A percentile compares a stretch with the other conserved stretches of the same genome.
These are phyloP conservation scores for Lycium ferocissimum DNA, from an alignment of 257 asterid species.

Conservation along the genomic window DNA sequence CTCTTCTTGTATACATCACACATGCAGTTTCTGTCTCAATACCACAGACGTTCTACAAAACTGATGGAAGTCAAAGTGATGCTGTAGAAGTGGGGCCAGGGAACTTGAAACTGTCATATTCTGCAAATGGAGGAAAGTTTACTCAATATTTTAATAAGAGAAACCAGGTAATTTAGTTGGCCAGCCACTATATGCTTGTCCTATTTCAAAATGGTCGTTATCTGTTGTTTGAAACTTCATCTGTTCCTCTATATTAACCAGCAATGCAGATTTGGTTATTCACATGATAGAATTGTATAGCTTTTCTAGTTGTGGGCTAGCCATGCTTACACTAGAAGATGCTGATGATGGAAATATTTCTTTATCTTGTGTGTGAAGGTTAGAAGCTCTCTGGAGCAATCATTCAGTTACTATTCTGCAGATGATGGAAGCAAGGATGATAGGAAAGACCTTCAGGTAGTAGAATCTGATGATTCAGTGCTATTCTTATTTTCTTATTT, in stretches of 20 bases:
- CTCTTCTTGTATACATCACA: constrained; percentile 31
- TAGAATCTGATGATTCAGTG: constrained; percentile 23
- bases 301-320: neutral
- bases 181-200: neutral
- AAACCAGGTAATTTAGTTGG: constrained; percentile 60
- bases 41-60: constrained; percentile 39
- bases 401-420: constrained; percentile 82
- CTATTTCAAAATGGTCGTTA: neutral
- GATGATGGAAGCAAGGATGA: constrained; percentile 57
- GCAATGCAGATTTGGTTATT: constrained; percentile 17
- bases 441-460: constrained; percentile 59
- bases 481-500: constrained; percentile 7
- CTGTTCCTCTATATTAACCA: constrained; percentile 10
- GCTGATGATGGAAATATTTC: constrained; percentile 19
- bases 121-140: constrained; percentile 72
- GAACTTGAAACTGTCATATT: constrained; percentile 74
- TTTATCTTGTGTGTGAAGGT: constrained; percentile 55
- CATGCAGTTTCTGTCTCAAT: constrained; percentile 57
- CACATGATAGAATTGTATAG: neutral
- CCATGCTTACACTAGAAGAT: neutral
- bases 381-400: constrained; percentile 73
- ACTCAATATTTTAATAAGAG: constrained; percentile 59
- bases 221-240: neutral
- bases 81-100: constrained; percentile 78
- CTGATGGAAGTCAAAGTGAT: constrained; percentile 53